Evolutionary conservation across 306 rosid genomes (phyloP).

Genomic region (Corylus americana): DNA sequence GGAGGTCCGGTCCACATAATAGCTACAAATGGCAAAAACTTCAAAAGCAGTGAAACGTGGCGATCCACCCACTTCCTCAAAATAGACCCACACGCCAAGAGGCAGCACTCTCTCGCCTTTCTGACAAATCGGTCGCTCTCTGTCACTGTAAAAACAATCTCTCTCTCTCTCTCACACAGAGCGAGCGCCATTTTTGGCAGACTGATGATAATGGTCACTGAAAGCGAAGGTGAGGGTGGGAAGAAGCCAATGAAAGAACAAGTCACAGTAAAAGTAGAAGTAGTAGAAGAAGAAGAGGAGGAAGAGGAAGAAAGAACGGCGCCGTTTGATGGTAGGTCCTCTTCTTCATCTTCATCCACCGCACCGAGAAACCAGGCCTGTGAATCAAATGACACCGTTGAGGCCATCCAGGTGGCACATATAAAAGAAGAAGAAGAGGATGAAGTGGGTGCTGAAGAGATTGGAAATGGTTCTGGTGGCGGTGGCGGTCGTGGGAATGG

Average conservation of each 20-base stretch:
- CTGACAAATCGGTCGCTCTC: not conserved
- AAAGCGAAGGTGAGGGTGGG: not conserved
- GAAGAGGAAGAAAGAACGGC: conserved; percentile 2
- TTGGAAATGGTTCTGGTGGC: not conserved
- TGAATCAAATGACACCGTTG: not conserved
- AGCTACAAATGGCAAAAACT: not conserved
- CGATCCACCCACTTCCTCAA: not conserved
- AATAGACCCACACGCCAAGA: too few relatives aligned
- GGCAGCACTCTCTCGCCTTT: not conserved
- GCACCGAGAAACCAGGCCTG: not conserved
- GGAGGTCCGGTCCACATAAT: not conserved
- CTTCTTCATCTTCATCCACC: conserved; percentile 24
- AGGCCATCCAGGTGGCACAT: not conserved
- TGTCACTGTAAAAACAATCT: not conserved
- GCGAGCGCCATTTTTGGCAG: not conserved
- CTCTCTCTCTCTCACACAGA: not conserved
- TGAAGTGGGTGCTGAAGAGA: conserved; percentile 11
- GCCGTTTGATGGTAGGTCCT: conserved; percentile 4
- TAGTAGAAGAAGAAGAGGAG: not conserved
- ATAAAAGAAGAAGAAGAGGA: conserved; percentile 48
- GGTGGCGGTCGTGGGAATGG: conserved; percentile 18
- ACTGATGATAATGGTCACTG: not conserved
- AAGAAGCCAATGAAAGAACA: not conserved
- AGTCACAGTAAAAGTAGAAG: not conserved
- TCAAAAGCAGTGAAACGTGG: not conserved